Base-by-base conservation (phyloP, 345 rosid genomes). In the Moricandia moricandioides region DNA sequence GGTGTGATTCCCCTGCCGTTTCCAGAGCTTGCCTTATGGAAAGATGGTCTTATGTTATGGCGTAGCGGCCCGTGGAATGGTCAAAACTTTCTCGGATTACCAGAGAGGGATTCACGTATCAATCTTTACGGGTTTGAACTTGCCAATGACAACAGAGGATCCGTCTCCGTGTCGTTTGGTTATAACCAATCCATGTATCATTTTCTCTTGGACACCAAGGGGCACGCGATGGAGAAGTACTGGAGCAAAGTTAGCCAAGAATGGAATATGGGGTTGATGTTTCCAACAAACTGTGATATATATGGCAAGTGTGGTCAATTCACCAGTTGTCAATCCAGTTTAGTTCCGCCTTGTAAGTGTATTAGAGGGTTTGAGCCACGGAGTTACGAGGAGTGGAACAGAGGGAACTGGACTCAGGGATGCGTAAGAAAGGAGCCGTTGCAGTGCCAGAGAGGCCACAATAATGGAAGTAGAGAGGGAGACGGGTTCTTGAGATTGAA, bases 11-110 rank as follows among this genome's bases (percentile, higher is more conserved):
- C 79, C 35, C 12, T 8, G 9, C 68, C 35, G 3, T 58, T 80
- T 70, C 85, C 84, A 7, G 70, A 89, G 34, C 0, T 55, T 7
- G 76, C 71, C 51, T 11, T 84, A 24, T 78, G 88, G 91, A 89
- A 89, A 0, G 83, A 74, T 12, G 71, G 24, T 8, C 10, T 9
- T 6, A 80, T 84, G 1, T 11, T 66, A n/a, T 86, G 86, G 89
- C 80, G 86, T 16, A 80, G 82, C 7, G 89, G 87, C 8, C 88
- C 89, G 2, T 89, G 91, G 91, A 83, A 82, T 45, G 82, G 86
- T 75, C 79, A 69, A 64, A 8, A 7, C 14, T 81, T 84, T 16
- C 40, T 70, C 8, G 89, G 88, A 13, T 0, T 79, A 30, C 69
- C 75, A 1, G 18, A 6, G 0, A 66, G 66, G 76, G 16, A 10